phyloP scores from a whole-genome alignment of 2,329 filamentous ascomycete species.

The Botryosphaeria dothidea region DNA sequence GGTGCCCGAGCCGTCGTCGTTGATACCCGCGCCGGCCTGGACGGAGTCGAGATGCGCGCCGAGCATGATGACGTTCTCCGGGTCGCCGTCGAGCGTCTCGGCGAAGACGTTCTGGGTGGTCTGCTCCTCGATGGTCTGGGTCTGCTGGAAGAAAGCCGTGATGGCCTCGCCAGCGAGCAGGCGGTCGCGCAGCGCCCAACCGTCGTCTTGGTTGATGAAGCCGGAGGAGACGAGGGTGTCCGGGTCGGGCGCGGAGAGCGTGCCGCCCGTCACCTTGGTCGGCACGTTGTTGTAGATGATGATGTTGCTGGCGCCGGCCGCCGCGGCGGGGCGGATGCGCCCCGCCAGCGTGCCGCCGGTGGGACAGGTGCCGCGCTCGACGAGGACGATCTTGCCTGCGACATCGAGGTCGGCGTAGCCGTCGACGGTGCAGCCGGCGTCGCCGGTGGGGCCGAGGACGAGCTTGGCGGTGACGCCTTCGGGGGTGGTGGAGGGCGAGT shows the following conservation, averaged over 20 bases:
- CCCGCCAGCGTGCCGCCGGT: slow-evolving; percentile 44
- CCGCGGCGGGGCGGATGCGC: slow-evolving; percentile 41
- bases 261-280: slow-evolving; percentile 42
- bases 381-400: slow-evolving; percentile 43
- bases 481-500: slow-evolving; percentile 49
- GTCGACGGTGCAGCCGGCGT: slow-evolving; percentile 36
- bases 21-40: slow-evolving; percentile 57
- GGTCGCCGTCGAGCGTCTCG: slow-evolving; percentile 61
- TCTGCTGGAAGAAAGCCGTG: slow-evolving; percentile 46
- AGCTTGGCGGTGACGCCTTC: slow-evolving; percentile 46
- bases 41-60: slow-evolving; percentile 23
- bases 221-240: slow-evolving; percentile 39
- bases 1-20: slow-evolving; percentile 50
- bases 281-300: slow-evolving; percentile 44
- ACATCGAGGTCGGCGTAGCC: slow-evolving; percentile 36
- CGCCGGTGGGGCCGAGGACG: slow-evolving; percentile 42
- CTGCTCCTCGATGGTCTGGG: slow-evolving; percentile 51
- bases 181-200: slow-evolving; percentile 41
- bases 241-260: slow-evolving; percentile 40
- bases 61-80: slow-evolving; percentile 48
- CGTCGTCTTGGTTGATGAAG: slow-evolving; percentile 48
- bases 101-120: slow-evolving; percentile 63
- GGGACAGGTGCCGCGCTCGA: slow-evolving; percentile 44
- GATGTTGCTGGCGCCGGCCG: slow-evolving; percentile 43
- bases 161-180: slow-evolving; percentile 43